Evolutionary conservation across 1,139 yeast species (phyloP).

Genomic region (Taphrina populina): DNA sequence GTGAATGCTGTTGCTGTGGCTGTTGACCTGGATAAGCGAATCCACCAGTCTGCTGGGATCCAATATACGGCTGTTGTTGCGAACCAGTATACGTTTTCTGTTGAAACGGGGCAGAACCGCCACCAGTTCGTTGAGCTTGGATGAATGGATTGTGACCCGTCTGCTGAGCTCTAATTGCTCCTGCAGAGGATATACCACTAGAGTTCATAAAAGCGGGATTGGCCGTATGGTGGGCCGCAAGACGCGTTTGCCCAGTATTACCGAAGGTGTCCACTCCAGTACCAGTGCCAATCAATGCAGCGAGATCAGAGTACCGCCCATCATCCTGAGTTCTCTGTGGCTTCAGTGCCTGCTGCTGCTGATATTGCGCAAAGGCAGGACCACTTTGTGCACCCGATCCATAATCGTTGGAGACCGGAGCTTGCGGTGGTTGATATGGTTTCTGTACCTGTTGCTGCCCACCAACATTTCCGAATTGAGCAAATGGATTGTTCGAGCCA

Average conservation of each 20-base stretch:
- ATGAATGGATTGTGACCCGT: constrained; percentile 35
- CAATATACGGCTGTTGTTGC: constrained; percentile 12
- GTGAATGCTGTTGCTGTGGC: constrained; percentile 24
- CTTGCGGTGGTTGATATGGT: constrained; percentile 26
- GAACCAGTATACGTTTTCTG: constrained; percentile 21
- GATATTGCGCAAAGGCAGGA: constrained; percentile 19
- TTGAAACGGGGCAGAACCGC: constrained; percentile 14
- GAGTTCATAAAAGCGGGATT: constrained; percentile 74
- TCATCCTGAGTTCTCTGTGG: constrained; percentile 25
- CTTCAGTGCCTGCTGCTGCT: constrained; percentile 32
- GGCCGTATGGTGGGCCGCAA: constrained; percentile 90
- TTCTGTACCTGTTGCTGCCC: constrained; percentile 7
- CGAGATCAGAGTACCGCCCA: constrained; percentile 64
- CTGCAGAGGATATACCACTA: constrained; percentile 52
- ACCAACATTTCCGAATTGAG: constrained; percentile 47
- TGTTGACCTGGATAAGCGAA: constrained; percentile 33
- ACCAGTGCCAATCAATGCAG: constrained; percentile 75
- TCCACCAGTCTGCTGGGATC: constrained; percentile 33
- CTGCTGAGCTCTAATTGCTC: constrained; percentile 33
- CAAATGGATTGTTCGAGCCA: constrained; percentile 89
- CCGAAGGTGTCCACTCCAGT: constrained; percentile 90
- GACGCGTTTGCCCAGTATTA: constrained; percentile 81
- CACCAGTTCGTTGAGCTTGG: constrained; percentile 30
- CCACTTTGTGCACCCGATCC: constrained; percentile 9
- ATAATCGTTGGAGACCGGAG: constrained; percentile 21